Conservation (phyloP, 2,329 filamentous ascomycete genomes). For the Fusarium brevicatenulatum region DNA sequence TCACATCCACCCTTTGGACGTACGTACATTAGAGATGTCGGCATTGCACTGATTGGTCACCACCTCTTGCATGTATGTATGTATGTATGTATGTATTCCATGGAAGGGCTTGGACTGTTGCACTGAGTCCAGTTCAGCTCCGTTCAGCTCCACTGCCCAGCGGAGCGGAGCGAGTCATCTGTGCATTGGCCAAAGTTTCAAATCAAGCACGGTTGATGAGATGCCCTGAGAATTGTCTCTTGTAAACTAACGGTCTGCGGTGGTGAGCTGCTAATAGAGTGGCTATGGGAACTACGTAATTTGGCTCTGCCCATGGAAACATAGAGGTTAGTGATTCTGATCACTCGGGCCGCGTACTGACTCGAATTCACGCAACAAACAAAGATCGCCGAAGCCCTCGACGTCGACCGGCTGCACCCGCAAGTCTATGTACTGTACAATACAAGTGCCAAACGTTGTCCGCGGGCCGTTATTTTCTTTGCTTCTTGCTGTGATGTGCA, state of each 20-base stretch:
- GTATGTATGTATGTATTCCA: background rate
- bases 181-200: constrained; percentile 11
- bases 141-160: background rate
- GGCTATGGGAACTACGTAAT: constrained; percentile 15
- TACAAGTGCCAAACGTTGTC: background rate
- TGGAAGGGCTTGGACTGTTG: constrained; percentile 11
- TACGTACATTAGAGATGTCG: constrained; percentile 6
- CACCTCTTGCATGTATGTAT: background rate
- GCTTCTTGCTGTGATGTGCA: constrained; percentile 1
- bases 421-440: background rate
- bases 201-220: constrained; percentile 20
- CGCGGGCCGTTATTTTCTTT: background rate
- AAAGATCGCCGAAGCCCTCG: constrained; percentile 10
- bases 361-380: constrained; percentile 18
- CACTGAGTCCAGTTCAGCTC: constrained; percentile 7
- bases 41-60: constrained; percentile 22
- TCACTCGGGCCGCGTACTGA: background rate
- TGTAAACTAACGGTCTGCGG: background rate
- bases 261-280: constrained; percentile 11
- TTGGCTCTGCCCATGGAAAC: background rate
- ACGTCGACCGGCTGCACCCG: background rate
- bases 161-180: background rate
- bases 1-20: constrained; percentile 5
- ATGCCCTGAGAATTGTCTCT: constrained; percentile 18
- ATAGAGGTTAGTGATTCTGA: background rate